These are phyloP conservation scores for Xylariaceae sp. DNA, from an alignment of 2,329 filamentous ascomycete genomes.

Conservation along the genomic window DNA sequence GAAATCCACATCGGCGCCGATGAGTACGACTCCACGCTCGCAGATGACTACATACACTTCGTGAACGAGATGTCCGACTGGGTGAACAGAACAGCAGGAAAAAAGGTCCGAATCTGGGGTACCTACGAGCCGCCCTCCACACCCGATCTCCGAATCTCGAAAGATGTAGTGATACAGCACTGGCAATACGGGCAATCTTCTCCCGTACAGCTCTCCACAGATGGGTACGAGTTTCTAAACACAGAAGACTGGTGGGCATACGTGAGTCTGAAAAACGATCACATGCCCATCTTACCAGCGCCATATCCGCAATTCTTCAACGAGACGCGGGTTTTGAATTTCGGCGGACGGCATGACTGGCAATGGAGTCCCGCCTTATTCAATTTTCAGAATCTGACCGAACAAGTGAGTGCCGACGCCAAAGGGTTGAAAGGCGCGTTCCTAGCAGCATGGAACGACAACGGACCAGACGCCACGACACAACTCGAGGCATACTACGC, in stretches of 20 bases:
- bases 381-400: conserved; percentile 39
- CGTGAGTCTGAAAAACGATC: conserved; percentile 51
- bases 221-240: conserved; percentile 40
- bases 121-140: conserved; percentile 38
- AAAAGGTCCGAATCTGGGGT: conserved; percentile 51
- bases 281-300: conserved; percentile 42
- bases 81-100: conserved; percentile 35
- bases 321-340: conserved; percentile 39
- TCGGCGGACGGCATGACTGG: conserved; percentile 37
- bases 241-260: conserved; percentile 52
- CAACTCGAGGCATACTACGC: conserved; percentile 46
- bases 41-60: conserved; percentile 47
- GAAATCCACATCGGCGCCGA: conserved; percentile 54
- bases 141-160: conserved; percentile 33
- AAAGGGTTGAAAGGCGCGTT: conserved; percentile 34
- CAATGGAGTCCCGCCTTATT: conserved; percentile 44
- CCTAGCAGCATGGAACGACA: conserved; percentile 46
- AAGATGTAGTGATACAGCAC: conserved; percentile 41
- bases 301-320: conserved; percentile 46
- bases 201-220: conserved; percentile 35
- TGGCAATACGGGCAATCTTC: conserved; percentile 48
- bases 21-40: conserved; percentile 44
- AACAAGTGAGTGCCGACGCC: conserved; percentile 32
- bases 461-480: conserved; percentile 44
- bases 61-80: conserved; percentile 47